phyloP scores from a whole-genome alignment of 768 basidiomycete genomes.

The Tephrocybe sp. region DNA sequence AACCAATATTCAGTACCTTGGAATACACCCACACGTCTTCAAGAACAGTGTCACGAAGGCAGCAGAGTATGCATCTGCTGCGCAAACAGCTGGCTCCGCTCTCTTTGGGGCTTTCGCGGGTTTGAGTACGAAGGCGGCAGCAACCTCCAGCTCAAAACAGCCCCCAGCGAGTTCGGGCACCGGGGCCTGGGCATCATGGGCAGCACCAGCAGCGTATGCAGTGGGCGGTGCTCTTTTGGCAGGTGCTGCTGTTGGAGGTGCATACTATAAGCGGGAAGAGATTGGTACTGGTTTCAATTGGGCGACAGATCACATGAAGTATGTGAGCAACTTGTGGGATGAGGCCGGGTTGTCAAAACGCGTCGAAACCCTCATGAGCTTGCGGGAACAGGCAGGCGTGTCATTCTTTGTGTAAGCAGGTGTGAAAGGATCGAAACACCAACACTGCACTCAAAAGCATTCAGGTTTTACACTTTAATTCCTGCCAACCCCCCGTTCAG shows the following conservation, averaged over 20 bases:
- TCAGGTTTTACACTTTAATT: constrained; percentile 77
- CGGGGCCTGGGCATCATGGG: constrained; percentile 64
- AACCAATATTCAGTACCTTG: constrained; percentile 64
- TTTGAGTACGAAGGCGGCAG: constrained; percentile 44
- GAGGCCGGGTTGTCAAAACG: constrained; percentile 58
- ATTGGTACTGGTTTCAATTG: constrained; percentile 67
- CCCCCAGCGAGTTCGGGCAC: constrained; percentile 30
- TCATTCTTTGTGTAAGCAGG: constrained; percentile 67
- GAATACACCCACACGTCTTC: constrained; percentile 82
- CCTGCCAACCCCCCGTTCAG: constrained; percentile 64
- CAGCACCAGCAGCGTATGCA: constrained; percentile 59
- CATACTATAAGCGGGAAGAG: constrained; percentile 79
- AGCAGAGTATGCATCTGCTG: constrained; percentile 64
- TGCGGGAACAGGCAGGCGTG: constrained; percentile 62
- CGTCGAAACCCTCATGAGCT: constrained; percentile 57
- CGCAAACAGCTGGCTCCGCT: constrained; percentile 60
- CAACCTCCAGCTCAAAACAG: constrained; percentile 25
- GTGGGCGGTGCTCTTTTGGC: constrained; percentile 75
- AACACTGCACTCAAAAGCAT: not conserved
- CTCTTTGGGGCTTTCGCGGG: constrained; percentile 56
- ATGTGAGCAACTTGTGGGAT: constrained; percentile 85
- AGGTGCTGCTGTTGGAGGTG: constrained; percentile 80
- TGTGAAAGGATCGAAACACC: too few relatives aligned
- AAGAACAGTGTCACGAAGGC: constrained; percentile 80
- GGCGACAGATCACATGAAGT: constrained; percentile 88